Percentiles rank a stretch among this genome's conserved stretches.
Evolutionary conservation across 768 basidiomycete genomes (phyloP).

Genomic region (Naganishia antarctica): DNA sequence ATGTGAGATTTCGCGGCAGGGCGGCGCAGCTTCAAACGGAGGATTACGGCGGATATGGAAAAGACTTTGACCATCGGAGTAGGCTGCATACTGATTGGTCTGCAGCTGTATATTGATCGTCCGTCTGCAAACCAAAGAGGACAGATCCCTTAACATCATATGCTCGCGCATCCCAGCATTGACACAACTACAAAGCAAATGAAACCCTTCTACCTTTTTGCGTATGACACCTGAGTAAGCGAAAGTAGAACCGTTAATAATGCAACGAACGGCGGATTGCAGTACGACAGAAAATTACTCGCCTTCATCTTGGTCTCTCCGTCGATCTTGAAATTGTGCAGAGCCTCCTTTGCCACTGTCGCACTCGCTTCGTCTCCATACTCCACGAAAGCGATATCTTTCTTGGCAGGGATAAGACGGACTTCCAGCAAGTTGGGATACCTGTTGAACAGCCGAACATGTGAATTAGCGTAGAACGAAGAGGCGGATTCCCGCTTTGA

Average conservation of each 20-base stretch:
- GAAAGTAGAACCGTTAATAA: too few species aligned
- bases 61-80: too few species aligned
- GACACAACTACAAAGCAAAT: constrained; percentile 1
- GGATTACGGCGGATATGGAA: too few species aligned
- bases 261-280: neutral
- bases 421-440: constrained; percentile 96
- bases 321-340: constrained; percentile 96
- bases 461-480: neutral
- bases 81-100: too few species aligned
- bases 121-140: too few species aligned
- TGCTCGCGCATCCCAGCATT: neutral
- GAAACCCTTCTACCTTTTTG: constrained; percentile 8
- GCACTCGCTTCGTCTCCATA: constrained; percentile 89
- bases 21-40: too few species aligned
- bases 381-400: constrained; percentile 98
- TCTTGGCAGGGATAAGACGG: constrained; percentile 94
- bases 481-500: constrained; percentile 31
- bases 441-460: constrained; percentile 56
- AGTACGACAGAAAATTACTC: constrained; percentile 14
- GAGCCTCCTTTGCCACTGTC: constrained; percentile 83
- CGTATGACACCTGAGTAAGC: constrained; percentile 17
- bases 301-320: constrained; percentile 99
- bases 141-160: too few species aligned
- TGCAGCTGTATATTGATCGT: too few species aligned
- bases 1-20: too few species aligned